Evolutionary conservation across 805 yeast species (phyloP), one percentile per base, ranked within the genome.

Genomic region (Starmerella powellii): DNA sequence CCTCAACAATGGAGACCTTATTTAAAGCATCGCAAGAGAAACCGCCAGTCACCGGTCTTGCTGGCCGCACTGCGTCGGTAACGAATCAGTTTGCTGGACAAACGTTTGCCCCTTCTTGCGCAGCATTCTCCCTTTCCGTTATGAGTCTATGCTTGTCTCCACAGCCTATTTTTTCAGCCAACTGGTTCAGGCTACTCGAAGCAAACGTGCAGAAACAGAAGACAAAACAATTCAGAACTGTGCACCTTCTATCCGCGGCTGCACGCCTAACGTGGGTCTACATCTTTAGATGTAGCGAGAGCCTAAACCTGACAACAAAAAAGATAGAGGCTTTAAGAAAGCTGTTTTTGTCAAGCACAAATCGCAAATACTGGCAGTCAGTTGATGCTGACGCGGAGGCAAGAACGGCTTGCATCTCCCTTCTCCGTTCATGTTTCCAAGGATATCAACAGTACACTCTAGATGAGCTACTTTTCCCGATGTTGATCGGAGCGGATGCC

Each of bases 211-310:
- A 63, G 34, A 76, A 76, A 44, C 64, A 83, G 31, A 81, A 78
- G 53, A 78, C 84, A 3, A 83, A 82, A 35, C 70, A 48, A 8
- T 32, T 42, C 32, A 39, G 36, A 15, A 30, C 79, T 51, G 67
- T 73, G 0, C 72, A 73, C 2, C 70, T 76, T 33, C 70, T 82
- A 13, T 73, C 74, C 0, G 77, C 87, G 42, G 62, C 80, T 3
- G 71, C 94, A 0, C 64, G 95, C 44, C 64, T 93, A 26, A 61
- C 83, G 0, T 91, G 98, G 98, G 94, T 87, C 0, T 91, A 82
- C 56, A 63, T 86, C 19, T 84, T 78, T 60, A 67, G 97, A 48
- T 76, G 86, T 50, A 74, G 94, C 0, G 98, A 93, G 51, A 80
- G 96, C 0, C 63, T 88, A 52, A 91, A 88, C 57, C 79, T 82